Evolutionary conservation across 2,329 filamentous ascomycete genomes (phyloP), one percentile per base, ranked within the genome.

Genomic region (Claviceps pusilla): DNA sequence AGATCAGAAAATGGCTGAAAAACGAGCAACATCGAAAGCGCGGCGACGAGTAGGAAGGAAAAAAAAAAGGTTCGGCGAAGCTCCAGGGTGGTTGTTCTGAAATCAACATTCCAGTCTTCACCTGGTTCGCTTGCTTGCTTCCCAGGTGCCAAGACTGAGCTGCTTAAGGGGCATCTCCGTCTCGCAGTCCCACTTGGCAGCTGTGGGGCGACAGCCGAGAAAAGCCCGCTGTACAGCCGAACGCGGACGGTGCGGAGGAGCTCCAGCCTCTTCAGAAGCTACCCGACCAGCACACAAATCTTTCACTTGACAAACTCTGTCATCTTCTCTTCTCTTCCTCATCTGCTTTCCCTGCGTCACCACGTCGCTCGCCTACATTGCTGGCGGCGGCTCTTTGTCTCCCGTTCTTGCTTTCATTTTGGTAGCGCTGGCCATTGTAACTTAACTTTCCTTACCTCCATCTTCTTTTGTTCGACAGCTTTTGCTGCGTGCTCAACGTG

Each of bases 401-500:
- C 47, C 41, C 16, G 51, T 53, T 35, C 14, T 55, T 33, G 33
- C 42, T 52, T 11, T 35, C 37, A 54, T 39, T 46, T 60, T 57
- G 48, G 55, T 56, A 39, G 59, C 58, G 56, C 57, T 57, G 54
- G 55, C 57, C 53, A 57, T 57, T 55, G 55, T 47, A 51, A 52
- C 57, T 61, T 59, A 58, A 24, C 24, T 56, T 57, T 57, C 60
- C 55, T 51, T 42, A 54, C 55, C 52, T 42, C 54, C 19, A 19
- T 16, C 14, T 56, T 52, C 46, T 53, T 67, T 66, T 67, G 37
- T 51, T n/a, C 33, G 65, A 58, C 28, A 28, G 37, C 24, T 41
- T 42, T 33, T 48, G 62, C 68, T 66, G 63, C 68, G 70, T 71
- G 66, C 68, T 71, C 59, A 64, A 71, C 71, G 71, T 69, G 66